Evolutionary conservation across 306 rosid species (phyloP).

Genomic region (Rubus parviflorus): DNA sequence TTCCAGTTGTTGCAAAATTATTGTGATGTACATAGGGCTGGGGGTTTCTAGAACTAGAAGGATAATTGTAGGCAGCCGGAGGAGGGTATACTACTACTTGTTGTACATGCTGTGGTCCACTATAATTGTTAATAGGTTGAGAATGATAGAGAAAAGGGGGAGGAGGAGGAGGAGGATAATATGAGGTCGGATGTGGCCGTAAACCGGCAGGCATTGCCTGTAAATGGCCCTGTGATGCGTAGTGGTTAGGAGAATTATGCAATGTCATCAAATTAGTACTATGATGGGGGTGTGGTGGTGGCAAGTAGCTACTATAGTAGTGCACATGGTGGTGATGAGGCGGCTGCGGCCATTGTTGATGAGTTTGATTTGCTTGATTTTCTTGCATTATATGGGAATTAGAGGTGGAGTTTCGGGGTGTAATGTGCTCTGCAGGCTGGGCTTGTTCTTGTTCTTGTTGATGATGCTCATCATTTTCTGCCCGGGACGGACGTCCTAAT

Average conservation of each 20-base stretch:
- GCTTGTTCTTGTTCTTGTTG: not conserved
- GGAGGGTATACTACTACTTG: slow-evolving; percentile 5
- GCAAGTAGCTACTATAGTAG: not conserved
- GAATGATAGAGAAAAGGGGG: not conserved
- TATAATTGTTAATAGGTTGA: not conserved
- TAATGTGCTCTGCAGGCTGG: not conserved
- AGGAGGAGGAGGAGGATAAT: not conserved
- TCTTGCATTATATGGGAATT: not conserved
- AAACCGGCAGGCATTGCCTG: not conserved
- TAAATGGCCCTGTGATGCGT: not conserved
- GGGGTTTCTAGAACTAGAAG: not conserved
- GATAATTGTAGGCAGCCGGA: slow-evolving; percentile 19
- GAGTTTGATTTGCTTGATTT: not conserved
- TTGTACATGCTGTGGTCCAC: slow-evolving; percentile 6
- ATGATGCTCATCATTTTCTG: not conserved
- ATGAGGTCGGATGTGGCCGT: not conserved
- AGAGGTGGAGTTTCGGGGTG: not conserved
- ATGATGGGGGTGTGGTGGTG: not conserved
- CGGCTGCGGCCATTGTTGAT: not conserved
- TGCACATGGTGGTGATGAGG: not conserved
- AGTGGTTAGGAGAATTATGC: not conserved
- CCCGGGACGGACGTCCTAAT: not conserved
- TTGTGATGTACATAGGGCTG: not conserved
- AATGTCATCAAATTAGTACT: not conserved
- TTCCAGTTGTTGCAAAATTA: slow-evolving; percentile 9